Base-by-base conservation (phyloP, 306 rosid species). In the Vigna nakashimae region DNA sequence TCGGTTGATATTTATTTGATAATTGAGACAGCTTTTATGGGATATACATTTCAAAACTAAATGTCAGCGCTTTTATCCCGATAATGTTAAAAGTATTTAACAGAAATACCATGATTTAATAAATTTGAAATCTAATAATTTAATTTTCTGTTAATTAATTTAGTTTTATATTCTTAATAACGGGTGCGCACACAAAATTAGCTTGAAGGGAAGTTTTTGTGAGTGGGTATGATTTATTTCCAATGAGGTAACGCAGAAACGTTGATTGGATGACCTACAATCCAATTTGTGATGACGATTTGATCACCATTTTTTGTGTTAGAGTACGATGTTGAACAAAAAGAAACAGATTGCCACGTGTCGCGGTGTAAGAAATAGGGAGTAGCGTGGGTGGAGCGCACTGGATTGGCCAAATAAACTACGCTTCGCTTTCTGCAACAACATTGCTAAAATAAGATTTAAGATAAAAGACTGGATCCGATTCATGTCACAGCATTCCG, bases 391-490 rank as follows among this genome's bases (percentile, higher is more conserved):
- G 51, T 24, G 15, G 58, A 15, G 28, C 51, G 58, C 75, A 73
- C 66, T 62, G 36, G 89, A 86, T 82, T 58, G 56, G 15, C 45
- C 89, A 36, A 45, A 15, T 60, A 65, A 73, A 57, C 15, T 43
- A 82, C 34, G 57, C 71, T 57, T 65, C 62, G 26, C 70, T 73
- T 62, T 64, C 51, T 22, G 79, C 71, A 78, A 30, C 65, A 13
- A 45, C 8, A 8, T 69, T 78, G 15, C 75, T 74, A 79, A 79
- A 78, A 16, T 53, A 72, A 86, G 74, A 65, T 24, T 74, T 48
- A 1, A 75, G 65, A 45, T 74, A 49, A 67, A 46, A 77, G 59
- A 53, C 46, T 71, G 82, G 89, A 86, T 86, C 85, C 83, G 68
- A 51, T 69, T 76, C 60, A 52, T 49, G 82, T 42, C 69, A 46